These are phyloP conservation scores for Euphorbia tirucalli DNA, from an alignment of 345 rosid species.

Conservation along the genomic window DNA sequence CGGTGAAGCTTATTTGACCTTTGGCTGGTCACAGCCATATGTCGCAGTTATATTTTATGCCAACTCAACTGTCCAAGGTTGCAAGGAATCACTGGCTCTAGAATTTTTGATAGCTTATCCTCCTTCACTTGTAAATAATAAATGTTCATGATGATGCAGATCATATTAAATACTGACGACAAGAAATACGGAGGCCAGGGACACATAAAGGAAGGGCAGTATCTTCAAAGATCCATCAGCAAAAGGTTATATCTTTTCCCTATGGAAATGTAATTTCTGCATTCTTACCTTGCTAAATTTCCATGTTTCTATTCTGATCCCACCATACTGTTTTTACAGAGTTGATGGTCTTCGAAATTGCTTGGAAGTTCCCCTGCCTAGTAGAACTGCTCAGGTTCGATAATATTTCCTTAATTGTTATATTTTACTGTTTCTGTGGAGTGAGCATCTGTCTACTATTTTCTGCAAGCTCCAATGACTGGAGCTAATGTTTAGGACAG, in stretches of 20 bases:
- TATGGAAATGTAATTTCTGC: conserved; percentile 5
- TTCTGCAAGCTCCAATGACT: neutral
- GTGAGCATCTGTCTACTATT: neutral
- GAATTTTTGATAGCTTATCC: neutral
- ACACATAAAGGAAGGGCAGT: conserved; percentile 46
- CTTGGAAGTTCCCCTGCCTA: conserved; percentile 75
- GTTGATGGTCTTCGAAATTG: conserved; percentile 70
- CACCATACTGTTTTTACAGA: conserved; percentile 39
- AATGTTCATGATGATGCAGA: conserved; percentile 36
- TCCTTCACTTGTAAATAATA: neutral
- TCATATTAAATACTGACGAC: conserved; percentile 77
- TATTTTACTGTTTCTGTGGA: neutral
- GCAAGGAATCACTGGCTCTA: neutral
- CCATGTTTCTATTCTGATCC: conserved; percentile 10
- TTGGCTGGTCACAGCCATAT: neutral
- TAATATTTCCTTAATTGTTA: conserved; percentile 14
- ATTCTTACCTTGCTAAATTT: conserved; percentile 8
- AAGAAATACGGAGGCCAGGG: conserved; percentile 79
- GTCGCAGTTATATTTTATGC: neutral
- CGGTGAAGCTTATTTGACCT: neutral
- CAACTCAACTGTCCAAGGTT: neutral
- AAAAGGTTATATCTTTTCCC: conserved; percentile 41
- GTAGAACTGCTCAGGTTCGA: conserved; percentile 90
- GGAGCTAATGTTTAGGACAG: neutral
- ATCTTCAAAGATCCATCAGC: conserved; percentile 65